phyloP scores from a whole-genome alignment of 495 filamentous ascomycete genomes.

The Talaromyces trachyspermus region DNA sequence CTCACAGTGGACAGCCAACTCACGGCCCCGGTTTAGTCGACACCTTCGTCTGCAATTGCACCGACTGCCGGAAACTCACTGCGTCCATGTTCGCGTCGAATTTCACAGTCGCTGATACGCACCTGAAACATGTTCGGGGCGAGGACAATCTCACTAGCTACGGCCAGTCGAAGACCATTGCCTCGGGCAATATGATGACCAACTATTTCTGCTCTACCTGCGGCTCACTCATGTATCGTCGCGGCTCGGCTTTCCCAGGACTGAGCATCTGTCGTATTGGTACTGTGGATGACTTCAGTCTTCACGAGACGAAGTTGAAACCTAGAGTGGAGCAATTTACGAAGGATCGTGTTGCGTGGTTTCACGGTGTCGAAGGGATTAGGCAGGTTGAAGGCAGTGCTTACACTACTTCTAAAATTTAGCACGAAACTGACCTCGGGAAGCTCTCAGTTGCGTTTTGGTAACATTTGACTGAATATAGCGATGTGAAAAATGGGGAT shows the following conservation, averaged over 20 bases:
- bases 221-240: slow-evolving; percentile 48
- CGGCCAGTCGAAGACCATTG: slow-evolving; percentile 31
- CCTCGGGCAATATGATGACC: slow-evolving; percentile 38
- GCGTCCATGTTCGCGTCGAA: slow-evolving; percentile 53
- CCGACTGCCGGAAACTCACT: slow-evolving; percentile 51
- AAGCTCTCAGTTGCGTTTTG: too few species aligned
- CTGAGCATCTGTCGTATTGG: slow-evolving; percentile 42
- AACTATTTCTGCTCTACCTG: slow-evolving; percentile 49
- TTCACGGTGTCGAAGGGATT: slow-evolving; percentile 25
- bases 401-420: too few species aligned
- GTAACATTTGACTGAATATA: too few species aligned
- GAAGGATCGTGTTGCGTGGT: slow-evolving; percentile 38
- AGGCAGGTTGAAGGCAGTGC: background rate
- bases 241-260: slow-evolving; percentile 26
- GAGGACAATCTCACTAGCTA: slow-evolving; percentile 33
- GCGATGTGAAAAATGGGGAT: too few species aligned
- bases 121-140: slow-evolving; percentile 41
- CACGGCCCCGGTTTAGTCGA: slow-evolving; percentile 34
- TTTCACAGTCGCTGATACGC: slow-evolving; percentile 36
- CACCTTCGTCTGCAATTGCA: slow-evolving; percentile 50
- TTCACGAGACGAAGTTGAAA: slow-evolving; percentile 44
- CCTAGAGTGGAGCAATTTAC: slow-evolving; percentile 38
- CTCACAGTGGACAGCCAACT: too few species aligned
- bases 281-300: slow-evolving; percentile 46
- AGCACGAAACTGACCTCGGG: too few species aligned